These are phyloP conservation scores for Antrodiella citrinella DNA, from an alignment of 768 basidiomycete genomes.

Conservation along the genomic window DNA sequence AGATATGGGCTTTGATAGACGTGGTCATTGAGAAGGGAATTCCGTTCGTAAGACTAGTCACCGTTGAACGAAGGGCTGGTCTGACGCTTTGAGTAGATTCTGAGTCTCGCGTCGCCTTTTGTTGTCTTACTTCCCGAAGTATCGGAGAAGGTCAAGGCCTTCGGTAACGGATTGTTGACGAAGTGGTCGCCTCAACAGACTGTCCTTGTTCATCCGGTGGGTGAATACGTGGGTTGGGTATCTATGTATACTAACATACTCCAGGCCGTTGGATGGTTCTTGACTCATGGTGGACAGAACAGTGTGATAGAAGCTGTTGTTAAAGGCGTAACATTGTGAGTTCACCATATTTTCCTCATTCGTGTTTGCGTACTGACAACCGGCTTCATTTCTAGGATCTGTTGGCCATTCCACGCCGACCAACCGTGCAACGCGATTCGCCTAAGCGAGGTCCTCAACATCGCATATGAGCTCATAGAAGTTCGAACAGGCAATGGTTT, in stretches of 20 bases:
- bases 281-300: constrained; percentile 20
- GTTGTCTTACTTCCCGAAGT: constrained; percentile 11
- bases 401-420: constrained; percentile 21
- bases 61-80: neutral
- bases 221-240: neutral
- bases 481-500: constrained; percentile 13
- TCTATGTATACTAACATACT: neutral
- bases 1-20: constrained; percentile 15
- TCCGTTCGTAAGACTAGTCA: constrained; percentile 15
- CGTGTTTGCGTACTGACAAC: neutral
- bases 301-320: constrained; percentile 15
- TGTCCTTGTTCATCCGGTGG: constrained; percentile 17
- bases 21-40: constrained; percentile 13
- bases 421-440: constrained; percentile 17
- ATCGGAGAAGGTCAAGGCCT: constrained; percentile 11
- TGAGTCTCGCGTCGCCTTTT: constrained; percentile 13
- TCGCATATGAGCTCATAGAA: constrained; percentile 22
- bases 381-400: constrained; percentile 14
- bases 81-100: constrained; percentile 8
- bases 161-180: constrained; percentile 12
- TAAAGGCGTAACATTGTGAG: constrained; percentile 15
- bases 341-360: neutral
- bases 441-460: constrained; percentile 13
- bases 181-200: constrained; percentile 19
- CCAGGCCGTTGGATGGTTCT: constrained; percentile 20